phyloP scores from a whole-genome alignment of 306 rosid genomes.

The Cicer pinnatifidum region DNA sequence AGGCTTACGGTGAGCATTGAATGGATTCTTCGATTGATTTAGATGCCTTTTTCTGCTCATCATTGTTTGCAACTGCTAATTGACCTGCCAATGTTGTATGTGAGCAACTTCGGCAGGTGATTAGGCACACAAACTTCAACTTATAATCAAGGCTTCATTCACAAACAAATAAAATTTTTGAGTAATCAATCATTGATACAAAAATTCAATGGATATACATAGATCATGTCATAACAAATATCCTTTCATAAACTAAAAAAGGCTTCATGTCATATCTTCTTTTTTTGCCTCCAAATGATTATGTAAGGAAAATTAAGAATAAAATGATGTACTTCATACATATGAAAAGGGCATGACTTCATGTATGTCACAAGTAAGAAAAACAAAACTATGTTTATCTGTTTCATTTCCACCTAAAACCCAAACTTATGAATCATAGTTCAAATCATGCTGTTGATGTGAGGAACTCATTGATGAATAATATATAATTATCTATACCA shows the following conservation, averaged over 20 bases:
- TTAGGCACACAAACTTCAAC: constrained; percentile 29
- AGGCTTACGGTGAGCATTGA: constrained; percentile 62
- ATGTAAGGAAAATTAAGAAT: background rate
- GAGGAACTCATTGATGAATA: background rate
- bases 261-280: background rate
- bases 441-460: background rate
- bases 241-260: background rate
- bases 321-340: background rate
- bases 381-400: constrained; percentile 8
- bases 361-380: background rate
- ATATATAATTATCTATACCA: background rate
- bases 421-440: background rate
- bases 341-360: background rate
- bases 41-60: constrained; percentile 57
- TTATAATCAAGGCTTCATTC: too few species aligned
- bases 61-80: constrained; percentile 43
- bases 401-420: background rate
- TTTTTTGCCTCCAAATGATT: background rate
- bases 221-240: background rate
- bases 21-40: constrained; percentile 60
- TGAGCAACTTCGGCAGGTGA: constrained; percentile 46
- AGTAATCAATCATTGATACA: background rate
- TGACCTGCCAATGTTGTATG: constrained; percentile 27
- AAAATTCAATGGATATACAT: constrained; percentile 10
- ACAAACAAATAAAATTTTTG: too few species aligned